Conservation (phyloP, 495 filamentous ascomycete species). For the Saxophila tyrrhenica region DNA sequence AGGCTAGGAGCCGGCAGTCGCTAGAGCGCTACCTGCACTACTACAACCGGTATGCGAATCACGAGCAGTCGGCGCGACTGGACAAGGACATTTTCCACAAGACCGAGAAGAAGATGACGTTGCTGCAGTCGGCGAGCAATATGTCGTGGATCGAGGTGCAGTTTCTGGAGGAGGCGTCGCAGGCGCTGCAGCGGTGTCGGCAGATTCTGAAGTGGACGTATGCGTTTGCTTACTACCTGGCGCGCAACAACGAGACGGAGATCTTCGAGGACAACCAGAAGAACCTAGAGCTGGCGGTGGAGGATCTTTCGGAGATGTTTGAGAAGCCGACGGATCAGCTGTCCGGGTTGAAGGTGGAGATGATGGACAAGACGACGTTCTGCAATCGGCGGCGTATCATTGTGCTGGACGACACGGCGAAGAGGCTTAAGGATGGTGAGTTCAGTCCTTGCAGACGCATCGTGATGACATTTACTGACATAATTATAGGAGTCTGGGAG, state of each 20-base stretch:
- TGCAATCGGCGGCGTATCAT: slow-evolving; percentile 89
- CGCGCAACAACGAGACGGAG: slow-evolving; percentile 86
- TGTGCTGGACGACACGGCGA: slow-evolving; percentile 78
- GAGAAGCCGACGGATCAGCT: slow-evolving; percentile 85
- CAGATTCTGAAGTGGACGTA: slow-evolving; percentile 99
- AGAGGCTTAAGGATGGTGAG: slow-evolving; percentile 78
- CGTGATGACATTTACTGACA: slow-evolving; percentile 2
- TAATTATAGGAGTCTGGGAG: slow-evolving; percentile 27
- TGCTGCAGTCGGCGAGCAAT: slow-evolving; percentile 79
- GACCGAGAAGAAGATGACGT: slow-evolving; percentile 98
- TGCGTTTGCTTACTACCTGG: slow-evolving; percentile 93
- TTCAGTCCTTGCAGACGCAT: slow-evolving; percentile 7
- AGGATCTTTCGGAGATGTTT: slow-evolving; percentile 92
- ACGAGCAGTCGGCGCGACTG: slow-evolving; percentile 93
- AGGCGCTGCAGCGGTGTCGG: slow-evolving; percentile 86
- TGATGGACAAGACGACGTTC: slow-evolving; percentile 95
- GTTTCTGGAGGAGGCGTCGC: slow-evolving; percentile 84
- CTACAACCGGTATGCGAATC: slow-evolving; percentile 97
- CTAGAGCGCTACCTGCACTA: slow-evolving; percentile 94
- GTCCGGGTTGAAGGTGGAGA: slow-evolving; percentile 79
- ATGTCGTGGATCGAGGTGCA: slow-evolving; percentile 99
- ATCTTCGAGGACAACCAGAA: slow-evolving; percentile 99
- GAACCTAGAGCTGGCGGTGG: slow-evolving; percentile 92
- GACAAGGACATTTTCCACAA: slow-evolving; percentile 93
- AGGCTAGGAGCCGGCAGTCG: slow-evolving; percentile 78